Conservation (phyloP, 345 rosid genomes). For the Eucalyptus cloeziana region DNA sequence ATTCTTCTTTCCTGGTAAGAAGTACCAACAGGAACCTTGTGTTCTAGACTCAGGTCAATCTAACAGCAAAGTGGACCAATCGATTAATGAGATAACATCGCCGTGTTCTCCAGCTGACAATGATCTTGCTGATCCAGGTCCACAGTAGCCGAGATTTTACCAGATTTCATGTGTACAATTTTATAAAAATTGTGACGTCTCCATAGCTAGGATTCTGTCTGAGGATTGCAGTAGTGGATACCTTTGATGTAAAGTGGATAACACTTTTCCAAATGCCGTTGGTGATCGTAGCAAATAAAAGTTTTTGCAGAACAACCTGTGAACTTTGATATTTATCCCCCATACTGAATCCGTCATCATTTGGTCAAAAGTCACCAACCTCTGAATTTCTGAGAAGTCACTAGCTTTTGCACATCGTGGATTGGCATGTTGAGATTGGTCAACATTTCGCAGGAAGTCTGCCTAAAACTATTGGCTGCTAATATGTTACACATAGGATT, state of each 20-base stretch:
- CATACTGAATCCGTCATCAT: neutral
- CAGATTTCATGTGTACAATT: neutral
- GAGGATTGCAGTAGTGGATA: neutral
- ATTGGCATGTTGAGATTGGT: too few relatives aligned
- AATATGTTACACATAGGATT: too few relatives aligned
- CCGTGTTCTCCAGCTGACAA: neutral
- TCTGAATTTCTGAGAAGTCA: neutral
- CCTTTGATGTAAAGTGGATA: conserved; percentile 49
- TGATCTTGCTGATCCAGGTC: neutral
- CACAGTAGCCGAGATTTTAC: neutral
- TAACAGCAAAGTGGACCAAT: neutral
- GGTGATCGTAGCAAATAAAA: neutral
- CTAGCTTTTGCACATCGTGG: neutral
- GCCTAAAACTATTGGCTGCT: too few relatives aligned
- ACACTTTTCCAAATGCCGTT: conserved; percentile 51
- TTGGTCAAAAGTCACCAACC: neutral
- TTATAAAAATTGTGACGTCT: neutral
- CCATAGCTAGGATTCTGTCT: neutral
- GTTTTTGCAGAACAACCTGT: neutral
- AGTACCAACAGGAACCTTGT: neutral
- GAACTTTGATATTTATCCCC: neutral
- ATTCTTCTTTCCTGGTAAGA: conserved; percentile 18
- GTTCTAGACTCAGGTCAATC: neutral
- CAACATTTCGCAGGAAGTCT: too few relatives aligned
- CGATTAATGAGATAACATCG: neutral